These are phyloP conservation scores for Collariella sp. DNA, from an alignment of 495 filamentous ascomycete genomes.

Conservation along the genomic window DNA sequence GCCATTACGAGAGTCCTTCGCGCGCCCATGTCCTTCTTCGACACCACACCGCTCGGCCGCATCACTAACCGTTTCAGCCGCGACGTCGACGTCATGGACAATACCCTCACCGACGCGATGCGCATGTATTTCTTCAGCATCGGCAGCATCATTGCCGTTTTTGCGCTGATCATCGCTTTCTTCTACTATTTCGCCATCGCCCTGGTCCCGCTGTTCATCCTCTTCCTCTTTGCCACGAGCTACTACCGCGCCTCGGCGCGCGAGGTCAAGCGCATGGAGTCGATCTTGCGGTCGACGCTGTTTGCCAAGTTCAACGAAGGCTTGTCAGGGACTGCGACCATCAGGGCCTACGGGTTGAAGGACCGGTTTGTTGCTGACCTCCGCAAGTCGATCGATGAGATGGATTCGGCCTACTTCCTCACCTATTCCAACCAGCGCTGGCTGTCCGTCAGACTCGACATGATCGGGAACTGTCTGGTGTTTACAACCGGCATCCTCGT, in stretches of 20 bases:
- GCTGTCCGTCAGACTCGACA: slow-evolving; percentile 76
- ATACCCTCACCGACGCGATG: slow-evolving; percentile 80
- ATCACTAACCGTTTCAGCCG: slow-evolving; percentile 96
- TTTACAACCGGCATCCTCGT: slow-evolving; percentile 85
- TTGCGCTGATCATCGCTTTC: slow-evolving; percentile 81
- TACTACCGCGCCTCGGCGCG: slow-evolving; percentile 89
- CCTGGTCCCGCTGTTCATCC: slow-evolving; percentile 64
- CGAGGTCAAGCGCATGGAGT: slow-evolving; percentile 89
- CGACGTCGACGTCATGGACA: slow-evolving; percentile 94
- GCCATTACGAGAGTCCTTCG: slow-evolving; percentile 74
- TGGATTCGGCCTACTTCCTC: slow-evolving; percentile 89
- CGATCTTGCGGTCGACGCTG: slow-evolving; percentile 74
- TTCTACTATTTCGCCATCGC: slow-evolving; percentile 94
- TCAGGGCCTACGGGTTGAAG: slow-evolving; percentile 80
- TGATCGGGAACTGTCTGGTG: slow-evolving; percentile 71
- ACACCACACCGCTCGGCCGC: slow-evolving; percentile 89
- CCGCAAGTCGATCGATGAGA: slow-evolving; percentile 65
- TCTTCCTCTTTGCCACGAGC: slow-evolving; percentile 74
- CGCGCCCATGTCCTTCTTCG: slow-evolving; percentile 95
- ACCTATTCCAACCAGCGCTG: slow-evolving; percentile 93
- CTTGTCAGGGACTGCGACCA: slow-evolving; percentile 70
- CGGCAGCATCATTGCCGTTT: slow-evolving; percentile 68
- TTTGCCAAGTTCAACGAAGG: slow-evolving; percentile 91
- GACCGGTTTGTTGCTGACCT: slow-evolving; percentile 63
- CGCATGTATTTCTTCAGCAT: slow-evolving; percentile 87